These are phyloP conservation scores for Aureobasidium melanogenum DNA, from an alignment of 2,329 filamentous ascomycete species.

Conservation along the genomic window DNA sequence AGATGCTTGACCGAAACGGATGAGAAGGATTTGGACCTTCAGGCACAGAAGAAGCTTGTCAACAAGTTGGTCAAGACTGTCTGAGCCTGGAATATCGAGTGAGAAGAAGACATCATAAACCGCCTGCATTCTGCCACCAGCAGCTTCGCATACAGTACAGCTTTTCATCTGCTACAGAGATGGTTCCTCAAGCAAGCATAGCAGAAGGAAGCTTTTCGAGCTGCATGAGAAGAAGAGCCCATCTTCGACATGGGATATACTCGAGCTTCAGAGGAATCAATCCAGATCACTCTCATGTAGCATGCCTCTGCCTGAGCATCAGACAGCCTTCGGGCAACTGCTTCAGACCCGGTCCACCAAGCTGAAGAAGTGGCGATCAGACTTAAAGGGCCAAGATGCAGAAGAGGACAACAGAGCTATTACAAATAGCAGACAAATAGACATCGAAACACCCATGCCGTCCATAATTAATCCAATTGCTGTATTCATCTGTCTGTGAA, in stretches of 20 bases:
- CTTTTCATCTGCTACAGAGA: neutral
- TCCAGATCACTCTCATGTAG: neutral
- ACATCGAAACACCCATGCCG: neutral
- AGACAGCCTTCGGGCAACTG: neutral
- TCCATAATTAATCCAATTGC: neutral
- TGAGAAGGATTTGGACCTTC: constrained; percentile 51
- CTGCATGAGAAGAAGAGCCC: neutral
- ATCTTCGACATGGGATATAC: too few relatives aligned
- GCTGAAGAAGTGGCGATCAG: too few relatives aligned
- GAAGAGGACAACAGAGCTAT: neutral
- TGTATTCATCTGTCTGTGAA: neutral
- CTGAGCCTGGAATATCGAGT: constrained; percentile 14
- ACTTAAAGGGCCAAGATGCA: neutral
- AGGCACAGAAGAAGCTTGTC: constrained; percentile 63
- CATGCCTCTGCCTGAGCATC: neutral
- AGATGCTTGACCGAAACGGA: constrained; percentile 72
- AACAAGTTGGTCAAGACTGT: constrained; percentile 55
- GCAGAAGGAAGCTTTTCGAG: neutral
- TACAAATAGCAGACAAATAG: neutral
- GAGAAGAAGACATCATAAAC: neutral
- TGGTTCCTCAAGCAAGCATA: neutral
- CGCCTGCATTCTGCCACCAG: neutral
- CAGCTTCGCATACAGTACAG: neutral
- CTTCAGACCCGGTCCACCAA: too few relatives aligned
- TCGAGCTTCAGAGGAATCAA: neutral